These are phyloP conservation scores for Nakazawaea wickerhamii DNA, from an alignment of 805 yeast genomes.

Conservation along the genomic window DNA sequence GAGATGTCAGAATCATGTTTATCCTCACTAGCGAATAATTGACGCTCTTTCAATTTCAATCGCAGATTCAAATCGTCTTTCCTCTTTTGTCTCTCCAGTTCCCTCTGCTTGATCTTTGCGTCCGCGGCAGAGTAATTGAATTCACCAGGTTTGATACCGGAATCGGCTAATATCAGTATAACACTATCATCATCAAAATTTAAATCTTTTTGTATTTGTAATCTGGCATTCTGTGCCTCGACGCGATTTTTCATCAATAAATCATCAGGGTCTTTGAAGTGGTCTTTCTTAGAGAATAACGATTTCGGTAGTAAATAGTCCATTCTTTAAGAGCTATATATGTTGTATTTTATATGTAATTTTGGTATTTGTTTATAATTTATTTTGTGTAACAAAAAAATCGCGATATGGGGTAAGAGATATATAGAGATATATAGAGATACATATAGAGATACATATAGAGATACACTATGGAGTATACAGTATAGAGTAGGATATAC, in stretches of 20 bases:
- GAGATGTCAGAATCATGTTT: not conserved
- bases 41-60: slow-evolving; percentile 9
- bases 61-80: slow-evolving; percentile 3
- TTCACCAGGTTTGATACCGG: slow-evolving; percentile 2
- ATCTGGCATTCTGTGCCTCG: slow-evolving; percentile 2
- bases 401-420: no score
- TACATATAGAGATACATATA: no score
- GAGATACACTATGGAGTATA: no score
- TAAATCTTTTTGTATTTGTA: slow-evolving; percentile 1
- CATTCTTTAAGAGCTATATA: no score
- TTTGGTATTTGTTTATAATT: no score
- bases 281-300: not conserved
- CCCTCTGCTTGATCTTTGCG: slow-evolving; percentile 2
- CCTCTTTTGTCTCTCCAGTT: slow-evolving; percentile 1
- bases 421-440: no score
- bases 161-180: slow-evolving; percentile 4
- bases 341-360: no score
- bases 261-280: slow-evolving; percentile 1
- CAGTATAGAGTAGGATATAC: no score
- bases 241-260: not conserved
- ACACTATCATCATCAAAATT: slow-evolving; percentile 7
- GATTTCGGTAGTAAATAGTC: not conserved
- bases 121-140: slow-evolving; percentile 6
- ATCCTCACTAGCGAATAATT: not conserved
- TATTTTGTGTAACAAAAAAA: no score